These are phyloP conservation scores for Rheum nobile DNA, from an alignment of 148 eudicot species.

Conservation along the genomic window DNA sequence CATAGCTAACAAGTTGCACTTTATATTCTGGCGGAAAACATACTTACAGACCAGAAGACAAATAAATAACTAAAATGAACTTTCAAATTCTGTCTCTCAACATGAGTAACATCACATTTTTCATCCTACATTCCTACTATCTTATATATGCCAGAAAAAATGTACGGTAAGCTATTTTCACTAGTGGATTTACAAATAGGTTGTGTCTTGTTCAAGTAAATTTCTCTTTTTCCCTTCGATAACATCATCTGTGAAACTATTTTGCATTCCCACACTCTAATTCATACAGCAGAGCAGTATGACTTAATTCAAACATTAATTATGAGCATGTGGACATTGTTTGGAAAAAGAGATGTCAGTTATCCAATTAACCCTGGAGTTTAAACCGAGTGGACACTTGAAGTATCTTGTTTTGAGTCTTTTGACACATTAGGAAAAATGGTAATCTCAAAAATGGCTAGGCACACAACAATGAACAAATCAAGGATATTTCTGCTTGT, in stretches of 20 bases:
- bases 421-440: neutral
- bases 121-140: neutral
- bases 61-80: neutral
- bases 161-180: neutral
- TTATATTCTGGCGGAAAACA: neutral
- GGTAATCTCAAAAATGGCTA: neutral
- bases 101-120: neutral
- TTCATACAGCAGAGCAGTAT: neutral
- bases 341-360: neutral
- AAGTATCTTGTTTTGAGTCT: neutral
- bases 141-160: neutral
- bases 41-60: neutral
- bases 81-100: neutral
- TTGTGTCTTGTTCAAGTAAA: neutral
- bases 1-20: neutral
- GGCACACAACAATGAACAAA: conserved; percentile 10
- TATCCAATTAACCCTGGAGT: neutral
- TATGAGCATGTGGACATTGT: neutral
- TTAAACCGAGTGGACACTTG: neutral
- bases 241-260: neutral
- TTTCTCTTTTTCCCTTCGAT: neutral
- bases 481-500: conserved; percentile 95
- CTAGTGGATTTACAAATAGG: neutral
- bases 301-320: neutral
- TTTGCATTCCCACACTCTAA: neutral